phyloP scores from a whole-genome alignment of 2,329 filamentous ascomycete genomes.

The Phoma herbarum region DNA sequence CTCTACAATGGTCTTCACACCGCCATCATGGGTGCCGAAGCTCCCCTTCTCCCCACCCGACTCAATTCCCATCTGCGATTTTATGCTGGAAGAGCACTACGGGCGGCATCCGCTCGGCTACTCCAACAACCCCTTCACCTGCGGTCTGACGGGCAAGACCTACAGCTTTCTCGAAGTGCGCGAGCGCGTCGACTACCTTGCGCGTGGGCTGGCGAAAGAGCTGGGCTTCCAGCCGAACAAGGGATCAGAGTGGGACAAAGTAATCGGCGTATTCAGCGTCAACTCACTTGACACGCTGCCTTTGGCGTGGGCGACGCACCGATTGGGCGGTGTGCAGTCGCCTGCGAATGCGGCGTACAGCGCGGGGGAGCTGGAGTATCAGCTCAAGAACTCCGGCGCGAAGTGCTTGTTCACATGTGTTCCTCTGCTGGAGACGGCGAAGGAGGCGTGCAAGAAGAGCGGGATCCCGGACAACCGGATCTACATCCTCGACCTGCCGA shows the following conservation, averaged over 20 bases:
- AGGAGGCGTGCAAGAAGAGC: slow-evolving; percentile 69
- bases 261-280: slow-evolving; percentile 77
- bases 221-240: slow-evolving; percentile 75
- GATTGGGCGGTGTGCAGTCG: slow-evolving; percentile 75
- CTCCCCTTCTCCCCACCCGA: slow-evolving; percentile 75
- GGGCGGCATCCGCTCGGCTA: slow-evolving; percentile 70
- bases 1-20: slow-evolving; percentile 61
- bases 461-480: slow-evolving; percentile 71
- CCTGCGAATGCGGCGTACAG: slow-evolving; percentile 81
- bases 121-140: slow-evolving; percentile 77
- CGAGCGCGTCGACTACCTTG: slow-evolving; percentile 71
- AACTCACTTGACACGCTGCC: slow-evolving; percentile 85
- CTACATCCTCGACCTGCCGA: slow-evolving; percentile 74
- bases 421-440: slow-evolving; percentile 69
- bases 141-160: slow-evolving; percentile 74
- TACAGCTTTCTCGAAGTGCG: slow-evolving; percentile 71
- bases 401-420: slow-evolving; percentile 76
- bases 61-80: slow-evolving; percentile 76
- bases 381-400: slow-evolving; percentile 73
- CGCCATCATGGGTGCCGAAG: slow-evolving; percentile 69
- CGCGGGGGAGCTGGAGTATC: slow-evolving; percentile 73
- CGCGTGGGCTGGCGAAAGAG: slow-evolving; percentile 73
- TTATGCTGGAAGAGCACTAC: slow-evolving; percentile 76
- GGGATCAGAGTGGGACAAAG: slow-evolving; percentile 83
- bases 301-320: slow-evolving; percentile 76